These are phyloP conservation scores for Passiflora organensis DNA, from an alignment of 345 rosid genomes.

Conservation along the genomic window DNA sequence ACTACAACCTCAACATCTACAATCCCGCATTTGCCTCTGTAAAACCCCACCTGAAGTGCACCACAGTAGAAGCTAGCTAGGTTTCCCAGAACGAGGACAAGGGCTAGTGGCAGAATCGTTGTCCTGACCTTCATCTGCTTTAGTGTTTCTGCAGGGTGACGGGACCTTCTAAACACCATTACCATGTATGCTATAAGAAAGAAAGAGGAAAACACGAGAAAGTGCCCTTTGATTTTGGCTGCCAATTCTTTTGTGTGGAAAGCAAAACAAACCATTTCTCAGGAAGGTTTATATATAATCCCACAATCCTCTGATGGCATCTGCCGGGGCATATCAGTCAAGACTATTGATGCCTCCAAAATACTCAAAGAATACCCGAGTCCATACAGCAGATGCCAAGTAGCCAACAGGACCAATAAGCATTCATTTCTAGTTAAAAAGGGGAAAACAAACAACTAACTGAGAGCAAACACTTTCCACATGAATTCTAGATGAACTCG, in stretches of 20 bases:
- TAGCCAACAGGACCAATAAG: no score
- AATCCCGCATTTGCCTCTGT: slow-evolving; percentile 35
- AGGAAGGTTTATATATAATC: no score
- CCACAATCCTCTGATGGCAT: no score
- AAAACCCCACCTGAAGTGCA: slow-evolving; percentile 26
- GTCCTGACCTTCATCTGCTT: slow-evolving; percentile 18
- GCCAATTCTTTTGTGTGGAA: neutral
- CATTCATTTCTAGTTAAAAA: no score
- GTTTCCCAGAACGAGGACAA: slow-evolving; percentile 12
- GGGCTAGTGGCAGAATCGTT: neutral
- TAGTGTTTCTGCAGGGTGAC: neutral
- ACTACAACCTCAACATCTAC: slow-evolving; percentile 35
- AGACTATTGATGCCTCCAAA: no score
- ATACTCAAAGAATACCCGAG: no score
- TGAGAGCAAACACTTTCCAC: no score
- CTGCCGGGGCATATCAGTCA: no score
- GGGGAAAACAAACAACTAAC: no score
- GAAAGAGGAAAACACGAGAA: neutral
- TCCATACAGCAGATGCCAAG: no score
- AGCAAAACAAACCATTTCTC: neutral
- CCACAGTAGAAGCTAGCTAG: slow-evolving; percentile 10
- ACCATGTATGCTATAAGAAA: neutral
- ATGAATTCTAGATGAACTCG: no score
- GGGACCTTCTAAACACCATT: neutral
- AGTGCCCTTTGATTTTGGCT: neutral